Evolutionary conservation across 371 early-diverging fungal species (phyloP).

Genomic region (Blakeslea trispora): DNA sequence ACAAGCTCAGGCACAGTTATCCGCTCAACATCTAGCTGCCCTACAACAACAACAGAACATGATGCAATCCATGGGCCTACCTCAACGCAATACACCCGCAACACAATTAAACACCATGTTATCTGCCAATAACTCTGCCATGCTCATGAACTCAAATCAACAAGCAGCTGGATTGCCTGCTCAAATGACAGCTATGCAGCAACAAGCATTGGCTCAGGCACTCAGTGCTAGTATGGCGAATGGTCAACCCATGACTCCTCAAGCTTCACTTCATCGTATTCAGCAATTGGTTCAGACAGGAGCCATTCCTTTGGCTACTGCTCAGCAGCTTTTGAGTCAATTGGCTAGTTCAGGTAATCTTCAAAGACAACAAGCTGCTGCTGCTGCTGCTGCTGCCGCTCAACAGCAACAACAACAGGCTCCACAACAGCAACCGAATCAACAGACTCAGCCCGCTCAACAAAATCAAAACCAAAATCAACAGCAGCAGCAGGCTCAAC

Average conservation of each 20-base stretch:
- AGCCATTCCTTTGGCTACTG: constrained; percentile 29
- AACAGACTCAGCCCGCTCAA: constrained; percentile 2
- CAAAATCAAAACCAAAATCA: constrained; percentile 13
- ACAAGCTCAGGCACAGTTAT: constrained; percentile 27
- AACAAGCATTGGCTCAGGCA: constrained; percentile 27
- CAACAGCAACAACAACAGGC: constrained; percentile 27
- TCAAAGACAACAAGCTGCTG: constrained; percentile 24
- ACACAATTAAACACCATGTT: constrained; percentile 23
- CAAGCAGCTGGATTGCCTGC: constrained; percentile 2
- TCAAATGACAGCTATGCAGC: constrained; percentile 22
- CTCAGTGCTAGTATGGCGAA: constrained; percentile 10
- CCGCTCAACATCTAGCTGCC: constrained; percentile 29
- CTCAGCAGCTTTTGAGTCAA: constrained; percentile 38
- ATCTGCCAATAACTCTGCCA: background rate
- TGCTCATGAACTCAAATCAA: background rate
- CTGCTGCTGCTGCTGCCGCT: constrained; percentile 5
- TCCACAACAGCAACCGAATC: constrained; percentile 1
- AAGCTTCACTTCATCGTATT: constrained; percentile 36
- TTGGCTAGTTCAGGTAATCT: constrained; percentile 25
- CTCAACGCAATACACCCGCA: constrained; percentile 23
- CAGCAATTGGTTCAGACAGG: constrained; percentile 34
- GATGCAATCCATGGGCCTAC: constrained; percentile 21
- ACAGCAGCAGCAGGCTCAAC: constrained; percentile 14
- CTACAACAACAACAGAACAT: constrained; percentile 28
- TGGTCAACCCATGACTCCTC: constrained; percentile 23